Evolutionary conservation across 2,329 filamentous ascomycete genomes (phyloP), one percentile per base, ranked within the genome.

Genomic region (Biscogniauxia mediterranea): DNA sequence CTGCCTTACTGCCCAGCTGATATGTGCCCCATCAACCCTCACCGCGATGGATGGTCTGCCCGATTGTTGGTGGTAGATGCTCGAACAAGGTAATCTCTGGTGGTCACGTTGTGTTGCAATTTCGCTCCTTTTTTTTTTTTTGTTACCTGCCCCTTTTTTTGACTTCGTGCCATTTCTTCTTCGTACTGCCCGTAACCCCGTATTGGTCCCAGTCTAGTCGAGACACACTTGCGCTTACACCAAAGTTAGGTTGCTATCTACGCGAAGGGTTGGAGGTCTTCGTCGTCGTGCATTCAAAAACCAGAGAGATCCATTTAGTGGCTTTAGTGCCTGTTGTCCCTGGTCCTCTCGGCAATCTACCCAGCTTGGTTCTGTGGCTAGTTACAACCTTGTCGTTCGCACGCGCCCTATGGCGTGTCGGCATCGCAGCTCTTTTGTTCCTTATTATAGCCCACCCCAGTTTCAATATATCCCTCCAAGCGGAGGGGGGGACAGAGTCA

Each of bases 391-490:
- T 72, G 66, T 64, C 68, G 65, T 67, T 68, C 64, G 62, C 63
- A 58, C 69, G 67, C 61, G 69, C 71, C 71, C 71, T 73, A 74
- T 74, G 71, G 70, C 66, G 68, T 70, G 71, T 69, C 70, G 68
- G 70, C 70, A 72, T 71, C 67, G 64, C 64, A 69, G 65, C 65
- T 73, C 67, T 71, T 71, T 68, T 66, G 64, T 65, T 69, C 67
- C 67, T 62, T 72, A 69, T 67, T 74, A 74, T 74, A 73, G 64
- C 68, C 64, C 61, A 72, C 72, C 72, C 72, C 66, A 64, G 71
- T 70, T 65, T 64, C 56, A 66, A 62, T 74, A 73, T 73, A 74
- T 67, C 70, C 72, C 70, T 69, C 70, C 66, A 63, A 74, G 71
- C 69, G 71, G 71, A 73, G 71, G 61, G 38, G 61, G 11, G 64